Base-by-base conservation (phyloP, 2,329 filamentous ascomycete genomes). In the Diaporthe sp. region DNA sequence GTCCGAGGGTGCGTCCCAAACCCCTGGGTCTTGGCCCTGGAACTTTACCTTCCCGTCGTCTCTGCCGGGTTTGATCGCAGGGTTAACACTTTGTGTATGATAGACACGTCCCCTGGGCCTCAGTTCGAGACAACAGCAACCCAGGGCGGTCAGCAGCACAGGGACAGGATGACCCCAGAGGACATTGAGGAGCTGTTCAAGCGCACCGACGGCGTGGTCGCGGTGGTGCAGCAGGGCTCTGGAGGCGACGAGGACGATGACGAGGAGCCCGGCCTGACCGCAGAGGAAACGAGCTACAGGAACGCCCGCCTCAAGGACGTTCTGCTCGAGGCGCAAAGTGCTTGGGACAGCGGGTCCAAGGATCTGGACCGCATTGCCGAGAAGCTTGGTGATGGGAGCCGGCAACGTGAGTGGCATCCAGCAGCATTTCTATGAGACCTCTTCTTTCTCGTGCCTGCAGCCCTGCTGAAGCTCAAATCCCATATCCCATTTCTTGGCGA, bases 311-410 rank as follows among this genome's bases (percentile, higher is more conserved):
- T 90, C 22, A 79, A 80, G 12, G 80, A 81, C 0, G 83, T 89
- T 0, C 79, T 89, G 52, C 78, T 78, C 10, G 79, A 79, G 3
- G 85, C 85, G 22, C 81, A 83, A 64, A 78, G 86, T 25, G 81
- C 87, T 5, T 87, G 85, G 82, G 80, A 83, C 45, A 78, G 85
- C 9, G 81, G 82, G 1, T 84, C 83, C 0, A 77, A 81, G 12
- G 83, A 86, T 0, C 81, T 91, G 22, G 86, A 88, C 71, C 72
- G 78, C 2, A 82, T 89, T 52, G 86, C 87, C 2, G 86, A 90
- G 79, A 87, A 86, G 73, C 79, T 91, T 0, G 90, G 87, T 1
- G 87, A 91, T 77, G 88, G 86, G 7, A 90, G 89, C 77, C 85
- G 90, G 78, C 86, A 89, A 79, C 85, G 89, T 90, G 78, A 84